Conservation (phyloP, 257 asterid genomes). For the Capsicum pubescens region DNA sequence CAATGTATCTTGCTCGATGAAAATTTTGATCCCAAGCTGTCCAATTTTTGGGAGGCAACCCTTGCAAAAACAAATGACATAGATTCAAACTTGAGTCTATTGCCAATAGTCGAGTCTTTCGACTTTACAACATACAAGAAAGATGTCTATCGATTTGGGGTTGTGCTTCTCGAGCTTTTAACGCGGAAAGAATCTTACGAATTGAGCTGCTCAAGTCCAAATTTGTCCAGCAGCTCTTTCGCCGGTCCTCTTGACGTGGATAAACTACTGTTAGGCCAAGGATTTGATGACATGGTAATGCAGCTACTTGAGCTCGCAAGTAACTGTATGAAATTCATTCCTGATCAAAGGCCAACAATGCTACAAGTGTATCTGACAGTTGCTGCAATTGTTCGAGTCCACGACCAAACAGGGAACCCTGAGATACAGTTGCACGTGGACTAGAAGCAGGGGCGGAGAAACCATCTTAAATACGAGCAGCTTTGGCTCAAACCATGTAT, state of each 20-base stretch:
- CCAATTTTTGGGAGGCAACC: constrained; percentile 22
- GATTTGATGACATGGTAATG: background rate
- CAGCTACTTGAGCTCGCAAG: background rate
- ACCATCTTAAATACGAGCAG: background rate
- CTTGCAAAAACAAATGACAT: background rate
- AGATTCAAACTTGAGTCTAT: background rate
- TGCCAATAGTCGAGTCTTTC: background rate
- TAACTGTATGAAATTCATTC: background rate
- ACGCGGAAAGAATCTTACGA: background rate
- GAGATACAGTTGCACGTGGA: background rate
- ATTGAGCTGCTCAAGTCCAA: background rate
- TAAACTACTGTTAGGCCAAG: background rate
- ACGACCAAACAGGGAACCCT: background rate
- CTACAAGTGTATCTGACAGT: background rate
- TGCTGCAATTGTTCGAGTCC: background rate
- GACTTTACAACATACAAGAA: constrained; percentile 13
- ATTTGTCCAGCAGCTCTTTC: background rate
- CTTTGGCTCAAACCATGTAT: no score
- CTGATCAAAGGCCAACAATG: background rate
- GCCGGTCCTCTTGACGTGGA: constrained; percentile 10
- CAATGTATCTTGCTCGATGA: background rate
- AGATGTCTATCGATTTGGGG: constrained; percentile 10
- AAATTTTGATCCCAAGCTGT: background rate
- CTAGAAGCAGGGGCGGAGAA: background rate
- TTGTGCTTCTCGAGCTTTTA: constrained; percentile 3